Evolutionary conservation across 2,329 filamentous ascomycete species (phyloP).

Genomic region (Ceratocystis harringtonii): DNA sequence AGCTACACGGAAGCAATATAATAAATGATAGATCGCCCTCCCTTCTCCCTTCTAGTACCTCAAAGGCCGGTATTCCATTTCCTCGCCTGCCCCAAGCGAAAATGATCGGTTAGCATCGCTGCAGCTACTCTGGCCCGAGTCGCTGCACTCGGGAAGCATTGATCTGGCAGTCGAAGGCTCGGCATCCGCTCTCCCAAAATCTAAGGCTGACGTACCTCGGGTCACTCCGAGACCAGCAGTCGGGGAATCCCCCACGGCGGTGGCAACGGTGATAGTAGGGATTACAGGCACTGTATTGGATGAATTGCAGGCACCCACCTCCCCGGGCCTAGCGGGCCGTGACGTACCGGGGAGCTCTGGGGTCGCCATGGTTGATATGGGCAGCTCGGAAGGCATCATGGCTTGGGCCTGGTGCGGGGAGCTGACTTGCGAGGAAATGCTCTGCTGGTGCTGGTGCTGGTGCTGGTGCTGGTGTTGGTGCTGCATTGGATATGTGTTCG

Average conservation of each 20-base stretch:
- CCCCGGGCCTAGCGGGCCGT: neutral
- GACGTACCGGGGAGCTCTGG: neutral
- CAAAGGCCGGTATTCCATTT: conserved; percentile 21
- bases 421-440: neutral
- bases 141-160: neutral
- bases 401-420: neutral
- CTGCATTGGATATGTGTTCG: neutral
- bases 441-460: neutral
- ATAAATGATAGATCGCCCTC: neutral
- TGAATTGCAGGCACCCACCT: neutral
- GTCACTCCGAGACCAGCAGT: neutral
- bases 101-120: conserved; percentile 16
- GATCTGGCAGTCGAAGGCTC: neutral
- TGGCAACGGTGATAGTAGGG: neutral
- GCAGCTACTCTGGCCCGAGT: neutral
- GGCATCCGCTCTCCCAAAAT: neutral
- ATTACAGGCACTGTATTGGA: neutral
- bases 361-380: neutral
- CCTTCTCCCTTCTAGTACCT: conserved; percentile 14
- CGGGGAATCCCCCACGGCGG: neutral
- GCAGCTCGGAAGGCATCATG: neutral
- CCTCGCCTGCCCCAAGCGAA: conserved; percentile 24
- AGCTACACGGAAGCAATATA: neutral
- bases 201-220: neutral
- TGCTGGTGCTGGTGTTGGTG: neutral